Evolutionary conservation across 1,284 basidiomycete species (phyloP).

Genomic region (Ustilago curta): DNA sequence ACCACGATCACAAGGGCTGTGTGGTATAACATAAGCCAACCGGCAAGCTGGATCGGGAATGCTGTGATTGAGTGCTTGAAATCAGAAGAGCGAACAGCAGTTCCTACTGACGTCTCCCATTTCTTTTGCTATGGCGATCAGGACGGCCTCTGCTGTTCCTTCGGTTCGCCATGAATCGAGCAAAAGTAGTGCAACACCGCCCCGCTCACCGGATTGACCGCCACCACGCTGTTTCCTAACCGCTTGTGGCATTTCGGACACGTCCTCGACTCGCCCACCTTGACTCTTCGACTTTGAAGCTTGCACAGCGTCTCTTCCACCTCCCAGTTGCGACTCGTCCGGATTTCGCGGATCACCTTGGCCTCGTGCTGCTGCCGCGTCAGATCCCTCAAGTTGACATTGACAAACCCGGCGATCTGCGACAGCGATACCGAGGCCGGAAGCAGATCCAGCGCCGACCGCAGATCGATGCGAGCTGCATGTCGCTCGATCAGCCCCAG

Average conservation of each 20-base stretch:
- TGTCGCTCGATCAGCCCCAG: conserved; percentile 85
- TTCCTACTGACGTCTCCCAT: too few relatives aligned
- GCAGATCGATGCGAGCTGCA: conserved; percentile 81
- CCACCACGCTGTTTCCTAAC: conserved; percentile 91
- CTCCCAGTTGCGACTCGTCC: conserved; percentile 79
- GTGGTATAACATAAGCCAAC: neutral
- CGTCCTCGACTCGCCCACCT: conserved; percentile 85
- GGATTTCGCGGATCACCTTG: conserved; percentile 76
- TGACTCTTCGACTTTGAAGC: conserved; percentile 84
- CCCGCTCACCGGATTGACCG: conserved; percentile 75
- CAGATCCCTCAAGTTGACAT: conserved; percentile 43
- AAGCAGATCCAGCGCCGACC: conserved; percentile 83
- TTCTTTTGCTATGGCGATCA: neutral
- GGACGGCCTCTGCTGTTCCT: conserved; percentile 25
- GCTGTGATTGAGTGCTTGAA: too few relatives aligned
- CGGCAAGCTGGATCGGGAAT: neutral
- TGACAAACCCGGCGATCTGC: conserved; percentile 79
- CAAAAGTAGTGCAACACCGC: conserved; percentile 66
- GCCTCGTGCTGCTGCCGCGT: conserved; percentile 40
- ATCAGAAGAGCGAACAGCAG: too few relatives aligned
- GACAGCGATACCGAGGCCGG: conserved; percentile 86
- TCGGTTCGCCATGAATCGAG: conserved; percentile 39
- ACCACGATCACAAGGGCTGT: too few relatives aligned
- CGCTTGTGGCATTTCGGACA: conserved; percentile 96
- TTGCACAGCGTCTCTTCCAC: conserved; percentile 79